Percentiles rank a stretch among this genome's conserved stretches.
phyloP scores from a whole-genome alignment of 176 grass and related monocot genomes.

The Chrysopogon serrulatus region DNA sequence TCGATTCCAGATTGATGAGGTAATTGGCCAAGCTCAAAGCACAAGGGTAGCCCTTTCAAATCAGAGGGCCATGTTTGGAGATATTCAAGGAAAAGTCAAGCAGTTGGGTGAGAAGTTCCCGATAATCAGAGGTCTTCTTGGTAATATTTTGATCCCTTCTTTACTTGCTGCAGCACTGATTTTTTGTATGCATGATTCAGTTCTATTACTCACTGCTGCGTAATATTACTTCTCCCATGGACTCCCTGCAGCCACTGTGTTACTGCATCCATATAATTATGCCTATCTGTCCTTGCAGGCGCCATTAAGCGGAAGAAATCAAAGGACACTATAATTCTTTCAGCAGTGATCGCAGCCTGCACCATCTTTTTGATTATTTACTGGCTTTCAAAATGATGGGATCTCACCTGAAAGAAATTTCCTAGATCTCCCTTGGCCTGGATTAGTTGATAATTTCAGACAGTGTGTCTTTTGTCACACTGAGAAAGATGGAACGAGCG shows the following conservation, averaged over 20 bases:
- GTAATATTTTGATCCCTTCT: constrained; percentile 34
- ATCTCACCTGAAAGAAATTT: not conserved
- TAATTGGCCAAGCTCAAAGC: constrained; percentile 80
- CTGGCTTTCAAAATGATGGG: constrained; percentile 75
- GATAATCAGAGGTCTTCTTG: constrained; percentile 61
- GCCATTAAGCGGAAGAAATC: constrained; percentile 96
- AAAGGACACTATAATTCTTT: constrained; percentile 91
- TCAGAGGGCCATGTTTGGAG: constrained; percentile 69
- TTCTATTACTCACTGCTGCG: not conserved
- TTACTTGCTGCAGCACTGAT: not conserved
- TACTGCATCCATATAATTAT: not conserved
- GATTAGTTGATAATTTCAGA: not conserved
- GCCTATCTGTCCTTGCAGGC: constrained; percentile 38
- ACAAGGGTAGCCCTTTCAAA: constrained; percentile 59
- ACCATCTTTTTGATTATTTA: constrained; percentile 86
- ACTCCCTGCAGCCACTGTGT: not conserved
- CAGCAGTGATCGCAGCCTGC: constrained; percentile 83
- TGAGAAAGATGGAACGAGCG: not conserved
- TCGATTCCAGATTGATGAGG: constrained; percentile 72
- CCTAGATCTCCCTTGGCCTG: not conserved
- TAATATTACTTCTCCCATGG: not conserved
- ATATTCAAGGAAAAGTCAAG: constrained; percentile 94
- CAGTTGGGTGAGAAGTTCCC: constrained; percentile 93
- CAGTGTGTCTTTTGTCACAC: not conserved
- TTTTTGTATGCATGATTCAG: not conserved